Evolutionary conservation across 2,329 filamentous ascomycete genomes (phyloP).

Genomic region (Raffaelea arxii): DNA sequence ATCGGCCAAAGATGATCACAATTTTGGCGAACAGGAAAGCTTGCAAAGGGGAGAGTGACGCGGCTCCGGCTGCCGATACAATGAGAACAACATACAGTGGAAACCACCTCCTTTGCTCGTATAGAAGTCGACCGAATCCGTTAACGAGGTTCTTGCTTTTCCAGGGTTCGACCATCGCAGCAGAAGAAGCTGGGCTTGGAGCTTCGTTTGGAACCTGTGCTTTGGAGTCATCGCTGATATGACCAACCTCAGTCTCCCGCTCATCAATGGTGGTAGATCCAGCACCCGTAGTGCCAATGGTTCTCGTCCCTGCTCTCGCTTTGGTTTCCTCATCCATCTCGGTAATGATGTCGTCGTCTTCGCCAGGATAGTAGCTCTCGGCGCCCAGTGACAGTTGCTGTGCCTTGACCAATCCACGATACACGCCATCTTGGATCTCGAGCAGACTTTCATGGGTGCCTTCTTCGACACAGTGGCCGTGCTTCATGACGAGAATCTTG

Average conservation of each 20-base stretch:
- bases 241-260: neutral
- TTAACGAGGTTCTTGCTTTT: constrained; percentile 31
- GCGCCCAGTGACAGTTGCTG: constrained; percentile 45
- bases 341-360: neutral
- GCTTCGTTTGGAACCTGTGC: neutral
- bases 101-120: constrained; percentile 44
- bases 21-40: constrained; percentile 47
- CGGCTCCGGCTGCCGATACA: constrained; percentile 32
- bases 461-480: constrained; percentile 61
- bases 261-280: neutral
- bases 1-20: constrained; percentile 37
- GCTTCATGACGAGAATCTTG: constrained; percentile 65
- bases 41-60: constrained; percentile 37
- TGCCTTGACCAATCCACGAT: constrained; percentile 56
- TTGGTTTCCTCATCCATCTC: constrained; percentile 20
- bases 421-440: constrained; percentile 49
- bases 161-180: constrained; percentile 16
- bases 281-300: neutral
- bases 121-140: constrained; percentile 47
- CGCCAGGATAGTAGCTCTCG: neutral
- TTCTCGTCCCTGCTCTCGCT: neutral
- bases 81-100: constrained; percentile 40
- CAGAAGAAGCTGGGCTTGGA: neutral
- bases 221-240: neutral
- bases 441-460: constrained; percentile 69